Base-by-base conservation (phyloP, 1,284 basidiomycete species). In the Malassezia dermatis region DNA sequence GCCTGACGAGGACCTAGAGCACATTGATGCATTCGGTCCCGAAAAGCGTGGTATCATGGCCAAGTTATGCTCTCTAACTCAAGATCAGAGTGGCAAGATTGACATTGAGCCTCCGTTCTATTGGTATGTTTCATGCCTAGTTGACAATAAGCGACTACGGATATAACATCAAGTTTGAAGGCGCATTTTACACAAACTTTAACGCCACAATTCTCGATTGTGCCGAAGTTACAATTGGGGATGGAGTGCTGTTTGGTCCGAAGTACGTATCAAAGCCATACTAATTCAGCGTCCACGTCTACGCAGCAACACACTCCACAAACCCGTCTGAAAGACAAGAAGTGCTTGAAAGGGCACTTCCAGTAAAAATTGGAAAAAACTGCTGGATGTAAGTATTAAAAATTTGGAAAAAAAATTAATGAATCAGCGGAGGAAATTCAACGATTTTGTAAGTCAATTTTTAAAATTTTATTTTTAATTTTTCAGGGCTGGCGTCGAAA, bases 151-250 rank as follows among this genome's bases (percentile, higher is more conserved):
- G 59, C 35, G 62, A 66, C 45, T 65, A 63, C 30, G 64, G 64
- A 2, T 49, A 45, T 15, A 66, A 66, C 35, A 63, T 66, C 31
- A 58, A 56, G 26, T 55, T 66, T 11, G 63, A 63, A 37, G 64
- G 63, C 24, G 28, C 48, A 21, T 66, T 63, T 32, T 65, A 65
- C 28, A 30, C 35, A 24, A 66, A 66, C 48, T 62, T 47, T 32
- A 61, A 63, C 42, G 48, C 58, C 1, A 56, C 53, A n/a, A 61
- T 66, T 24, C 47, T 66, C 0, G 64, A 66, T 28, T 58, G 55
- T 41, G 63, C 62, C 2, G 61, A 58, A 30, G 52, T 66, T 11
- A 45, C 13, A 19, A 56, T 66, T 7, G 64, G 64, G 10, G 46
- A 57, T 26, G 61, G 61, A 6, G 59, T 57, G 2, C 51, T 60